Evolutionary conservation across 768 basidiomycete species (phyloP).

Genomic region (Porphyrellus cyaneotinctus): DNA sequence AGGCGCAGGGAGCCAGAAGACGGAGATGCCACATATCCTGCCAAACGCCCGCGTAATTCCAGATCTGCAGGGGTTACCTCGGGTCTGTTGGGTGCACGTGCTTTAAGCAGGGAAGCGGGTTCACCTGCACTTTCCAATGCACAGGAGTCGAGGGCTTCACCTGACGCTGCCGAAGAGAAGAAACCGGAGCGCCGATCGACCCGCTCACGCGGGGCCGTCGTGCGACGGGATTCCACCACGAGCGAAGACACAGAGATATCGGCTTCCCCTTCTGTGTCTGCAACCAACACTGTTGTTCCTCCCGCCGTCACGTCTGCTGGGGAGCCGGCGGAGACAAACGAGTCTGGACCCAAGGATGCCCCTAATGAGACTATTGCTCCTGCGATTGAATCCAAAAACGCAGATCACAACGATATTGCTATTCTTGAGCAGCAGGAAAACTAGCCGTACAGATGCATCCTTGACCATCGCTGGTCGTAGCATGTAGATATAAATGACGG

Average conservation of each 20-base stretch:
- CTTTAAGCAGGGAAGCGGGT: constrained; percentile 38
- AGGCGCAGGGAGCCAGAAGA: constrained; percentile 60
- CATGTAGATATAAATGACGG: not conserved
- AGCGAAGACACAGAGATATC: constrained; percentile 45
- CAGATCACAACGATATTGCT: not conserved
- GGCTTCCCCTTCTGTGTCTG: constrained; percentile 32
- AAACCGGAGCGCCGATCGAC: constrained; percentile 43
- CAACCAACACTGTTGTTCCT: constrained; percentile 10
- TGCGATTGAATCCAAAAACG: constrained; percentile 5
- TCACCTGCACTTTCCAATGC: constrained; percentile 35
- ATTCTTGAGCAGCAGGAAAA: constrained; percentile 1
- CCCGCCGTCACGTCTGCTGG: constrained; percentile 12
- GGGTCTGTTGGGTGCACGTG: constrained; percentile 15
- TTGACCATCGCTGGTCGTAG: not conserved
- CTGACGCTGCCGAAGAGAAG: constrained; percentile 20
- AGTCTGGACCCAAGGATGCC: not conserved
- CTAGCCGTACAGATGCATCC: not conserved
- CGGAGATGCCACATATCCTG: constrained; percentile 65
- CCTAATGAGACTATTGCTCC: constrained; percentile 1
- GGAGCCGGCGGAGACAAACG: constrained; percentile 17
- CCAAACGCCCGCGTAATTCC: constrained; percentile 57
- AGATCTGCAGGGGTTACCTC: constrained; percentile 33
- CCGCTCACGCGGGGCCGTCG: constrained; percentile 39
- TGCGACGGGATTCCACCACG: constrained; percentile 48
- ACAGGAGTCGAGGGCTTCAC: constrained; percentile 21